Evolutionary conservation across 768 basidiomycete species (phyloP).

Genomic region (Boletus vinaceobasis): DNA sequence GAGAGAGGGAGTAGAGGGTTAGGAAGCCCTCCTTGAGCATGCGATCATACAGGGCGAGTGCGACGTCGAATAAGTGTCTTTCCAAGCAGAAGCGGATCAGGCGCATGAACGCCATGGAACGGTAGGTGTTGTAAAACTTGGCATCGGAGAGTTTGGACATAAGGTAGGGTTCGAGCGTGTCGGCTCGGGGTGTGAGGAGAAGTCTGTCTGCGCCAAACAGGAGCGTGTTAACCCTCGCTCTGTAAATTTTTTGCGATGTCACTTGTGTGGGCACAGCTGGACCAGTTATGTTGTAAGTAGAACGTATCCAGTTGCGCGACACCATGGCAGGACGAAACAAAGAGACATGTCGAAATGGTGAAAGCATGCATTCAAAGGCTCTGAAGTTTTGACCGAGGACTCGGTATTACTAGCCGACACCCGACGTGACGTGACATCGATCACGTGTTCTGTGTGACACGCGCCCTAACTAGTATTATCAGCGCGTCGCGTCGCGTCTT

Average conservation of each 20-base stretch:
- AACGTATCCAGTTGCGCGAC: constrained; percentile 2
- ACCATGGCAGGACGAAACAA: neutral
- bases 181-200: constrained; percentile 18
- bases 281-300: neutral
- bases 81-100: constrained; percentile 42
- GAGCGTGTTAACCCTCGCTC: constrained; percentile 26
- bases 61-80: constrained; percentile 35
- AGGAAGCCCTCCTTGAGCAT: constrained; percentile 42
- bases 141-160: constrained; percentile 21
- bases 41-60: constrained; percentile 38
- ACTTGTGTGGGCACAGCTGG: neutral
- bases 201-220: constrained; percentile 27
- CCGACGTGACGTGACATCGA: constrained; percentile 11
- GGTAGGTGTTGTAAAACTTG: constrained; percentile 29
- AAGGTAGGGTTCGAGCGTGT: constrained; percentile 21
- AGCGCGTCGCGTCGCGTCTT: constrained; percentile 4
- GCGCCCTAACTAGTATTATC: constrained; percentile 5
- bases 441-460: constrained; percentile 11
- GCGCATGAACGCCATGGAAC: constrained; percentile 34
- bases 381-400: too few species aligned
- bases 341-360: constrained; percentile 7
- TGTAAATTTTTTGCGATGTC: constrained; percentile 13
- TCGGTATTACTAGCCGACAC: neutral
- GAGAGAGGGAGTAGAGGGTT: constrained; percentile 36
- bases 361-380: neutral